A percentile compares a stretch with the other conserved stretches of the same genome.
Evolutionary conservation across 257 asterid species (phyloP).

Genomic region (Plantago major): DNA sequence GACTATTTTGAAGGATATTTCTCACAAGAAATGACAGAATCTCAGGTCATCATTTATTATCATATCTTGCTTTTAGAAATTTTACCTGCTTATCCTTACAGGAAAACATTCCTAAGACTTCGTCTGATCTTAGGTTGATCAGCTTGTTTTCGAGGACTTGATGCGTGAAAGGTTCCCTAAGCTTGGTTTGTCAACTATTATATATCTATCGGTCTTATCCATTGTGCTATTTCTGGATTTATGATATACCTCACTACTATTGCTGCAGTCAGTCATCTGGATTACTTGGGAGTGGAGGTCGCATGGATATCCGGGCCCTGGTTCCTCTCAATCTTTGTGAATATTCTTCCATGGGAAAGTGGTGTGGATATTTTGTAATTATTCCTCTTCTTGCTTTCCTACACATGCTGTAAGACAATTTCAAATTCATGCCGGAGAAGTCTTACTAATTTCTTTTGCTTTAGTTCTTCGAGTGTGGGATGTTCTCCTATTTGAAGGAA

Average conservation of each 20-base stretch:
- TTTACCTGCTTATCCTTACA: constrained; percentile 17
- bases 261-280: constrained; percentile 80
- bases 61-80: constrained; percentile 13
- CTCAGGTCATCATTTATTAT: constrained; percentile 58
- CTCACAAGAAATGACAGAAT: constrained; percentile 89
- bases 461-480: constrained; percentile 96
- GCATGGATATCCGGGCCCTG: constrained; percentile 87
- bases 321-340: constrained; percentile 85
- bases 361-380: no score
- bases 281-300: constrained; percentile 87
- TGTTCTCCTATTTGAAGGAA: constrained; percentile 91
- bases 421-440: not conserved
- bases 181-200: constrained; percentile 49
- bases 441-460: constrained; percentile 13
- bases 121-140: constrained; percentile 60
- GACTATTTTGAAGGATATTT: constrained; percentile 85
- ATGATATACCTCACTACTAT: constrained; percentile 19
- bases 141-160: constrained; percentile 90
- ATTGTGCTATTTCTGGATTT: constrained; percentile 8
- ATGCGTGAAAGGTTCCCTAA: constrained; percentile 88
- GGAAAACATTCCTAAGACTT: constrained; percentile 13
- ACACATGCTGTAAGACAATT: constrained; percentile 5
- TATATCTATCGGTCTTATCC: constrained; percentile 1
- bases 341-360: constrained; percentile 97
- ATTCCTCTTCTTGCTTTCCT: constrained; percentile 13